Base-by-base conservation (phyloP, 106 monocot genomes). In the Dendrobium nobile region DNA sequence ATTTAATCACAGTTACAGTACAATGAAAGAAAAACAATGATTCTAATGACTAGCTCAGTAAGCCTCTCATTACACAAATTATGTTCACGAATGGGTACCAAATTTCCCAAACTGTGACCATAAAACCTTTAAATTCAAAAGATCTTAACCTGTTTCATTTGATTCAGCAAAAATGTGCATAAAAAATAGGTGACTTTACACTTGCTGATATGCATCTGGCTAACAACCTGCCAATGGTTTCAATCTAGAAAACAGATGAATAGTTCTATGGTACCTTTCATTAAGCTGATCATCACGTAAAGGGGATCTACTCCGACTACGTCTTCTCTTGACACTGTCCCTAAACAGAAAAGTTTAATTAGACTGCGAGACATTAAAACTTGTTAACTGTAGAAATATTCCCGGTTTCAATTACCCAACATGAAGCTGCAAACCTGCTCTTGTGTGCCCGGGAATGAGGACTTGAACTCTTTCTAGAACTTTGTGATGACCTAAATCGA, bases 201-300 rank as follows among this genome's bases (percentile, higher is more conserved):
- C 15, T 58, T 18, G 58, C 58, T 16, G 20, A 15, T 58, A 58
- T 58, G 58, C 58, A 18, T 37, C 37, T 37, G 11, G 47, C 47
- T 47, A 47, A 9, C 47, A 58, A 19, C 18, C 31, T 68, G 28
- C 68, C 68, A 28, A 27, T 28, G 28, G 68, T 28, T 68, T 5
- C 31, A 24, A 68, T 9, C 5, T 22, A 26, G 9, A 26, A 68
- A 68, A 68, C 68, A 24, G 13, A 68, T 4, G 68, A 68, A 68
- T 2, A 9, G 68, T 68, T 68, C 31, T 73, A 37, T 73, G 73
- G 73, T 73, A 73, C 73, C 73, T 73, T 73, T 73, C 28, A 73
- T 41, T 73, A 41, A 28, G 28, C 24, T 68, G 68, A 18, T 73
- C 41, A 73, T 41, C 73, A 73, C 17, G 17, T 73, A 5, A 42